A percentile compares a stretch with the other conserved stretches of the same genome.
phyloP scores from a whole-genome alignment of 2,329 filamentous ascomycete species.

The Orbilia ellipsospora region DNA sequence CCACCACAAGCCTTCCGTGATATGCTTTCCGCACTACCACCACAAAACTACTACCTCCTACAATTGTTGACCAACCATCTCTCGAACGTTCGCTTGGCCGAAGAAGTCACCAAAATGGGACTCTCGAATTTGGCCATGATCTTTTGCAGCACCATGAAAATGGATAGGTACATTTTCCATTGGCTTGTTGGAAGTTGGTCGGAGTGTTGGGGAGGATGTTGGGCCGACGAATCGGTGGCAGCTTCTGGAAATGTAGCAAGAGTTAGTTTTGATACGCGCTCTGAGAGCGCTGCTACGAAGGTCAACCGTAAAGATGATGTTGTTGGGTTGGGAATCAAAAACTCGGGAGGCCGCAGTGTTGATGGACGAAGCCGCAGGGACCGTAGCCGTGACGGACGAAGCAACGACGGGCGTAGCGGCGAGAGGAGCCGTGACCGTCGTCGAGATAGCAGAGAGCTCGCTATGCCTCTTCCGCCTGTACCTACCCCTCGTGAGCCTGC shows the following conservation, averaged over 20 bases:
- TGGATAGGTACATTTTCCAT: conserved; percentile 59
- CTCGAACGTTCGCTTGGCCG: conserved; percentile 57
- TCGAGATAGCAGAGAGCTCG: conserved; percentile 25
- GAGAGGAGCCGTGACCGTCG: conserved; percentile 19
- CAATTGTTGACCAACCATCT: conserved; percentile 59
- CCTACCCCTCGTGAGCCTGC: conserved; percentile 36
- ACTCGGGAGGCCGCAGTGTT: conserved; percentile 33
- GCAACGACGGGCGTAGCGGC: conserved; percentile 17
- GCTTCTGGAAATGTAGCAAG: conserved; percentile 17
- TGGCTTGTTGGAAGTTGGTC: conserved; percentile 59
- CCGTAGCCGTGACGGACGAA: conserved; percentile 3
- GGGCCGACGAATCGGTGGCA: conserved; percentile 56
- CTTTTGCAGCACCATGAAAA: conserved; percentile 59
- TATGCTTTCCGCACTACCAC: conserved; percentile 58
- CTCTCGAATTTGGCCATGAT: conserved; percentile 60
- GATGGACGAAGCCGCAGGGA: conserved; percentile 14
- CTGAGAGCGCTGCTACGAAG: conserved; percentile 21
- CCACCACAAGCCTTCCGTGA: conserved; percentile 59
- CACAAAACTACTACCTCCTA: conserved; percentile 59
- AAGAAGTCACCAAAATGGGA: conserved; percentile 59
- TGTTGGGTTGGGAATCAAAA: conserved; percentile 38
- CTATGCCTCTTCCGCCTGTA: conserved; percentile 28
- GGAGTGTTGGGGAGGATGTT: conserved; percentile 59
- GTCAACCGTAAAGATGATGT: conserved; percentile 29
- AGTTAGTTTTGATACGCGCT: conserved; percentile 38